A percentile compares a stretch with the other conserved stretches of the same genome.
Evolutionary conservation across 2,329 filamentous ascomycete genomes (phyloP).

Genomic region (Aspergillus novoparasiticus): DNA sequence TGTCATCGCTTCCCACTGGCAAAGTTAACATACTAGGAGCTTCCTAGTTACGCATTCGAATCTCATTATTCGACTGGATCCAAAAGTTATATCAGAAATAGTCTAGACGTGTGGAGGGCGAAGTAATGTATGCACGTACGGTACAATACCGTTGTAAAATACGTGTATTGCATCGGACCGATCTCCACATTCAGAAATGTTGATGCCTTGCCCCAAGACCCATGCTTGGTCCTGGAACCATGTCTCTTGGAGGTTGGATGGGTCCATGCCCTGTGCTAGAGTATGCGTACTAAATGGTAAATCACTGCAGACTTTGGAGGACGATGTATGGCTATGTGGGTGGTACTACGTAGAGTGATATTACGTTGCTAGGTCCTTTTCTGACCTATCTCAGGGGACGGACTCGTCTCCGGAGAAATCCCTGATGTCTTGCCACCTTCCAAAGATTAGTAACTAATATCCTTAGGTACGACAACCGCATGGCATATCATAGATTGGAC

Average conservation of each 20-base stretch:
- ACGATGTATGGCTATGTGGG: neutral
- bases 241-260: neutral
- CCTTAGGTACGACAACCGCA: neutral
- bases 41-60: neutral
- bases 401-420: neutral
- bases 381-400: neutral
- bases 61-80: neutral
- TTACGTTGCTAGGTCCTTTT: neutral
- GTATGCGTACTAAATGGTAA: neutral
- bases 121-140: neutral
- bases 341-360: neutral
- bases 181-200: slow-evolving; percentile 13
- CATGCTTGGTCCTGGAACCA: neutral
- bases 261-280: neutral
- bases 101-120: neutral
- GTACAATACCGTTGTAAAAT: neutral
- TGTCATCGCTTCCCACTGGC: neutral
- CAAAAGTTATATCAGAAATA: neutral
- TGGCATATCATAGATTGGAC: neutral
- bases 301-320: neutral
- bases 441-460: neutral
- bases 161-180: neutral
- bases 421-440: neutral
- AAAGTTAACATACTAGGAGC: neutral
- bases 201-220: slow-evolving; percentile 17